phyloP scores from a whole-genome alignment of 1,139 yeast species.

The Pneumocystis carinii region DNA sequence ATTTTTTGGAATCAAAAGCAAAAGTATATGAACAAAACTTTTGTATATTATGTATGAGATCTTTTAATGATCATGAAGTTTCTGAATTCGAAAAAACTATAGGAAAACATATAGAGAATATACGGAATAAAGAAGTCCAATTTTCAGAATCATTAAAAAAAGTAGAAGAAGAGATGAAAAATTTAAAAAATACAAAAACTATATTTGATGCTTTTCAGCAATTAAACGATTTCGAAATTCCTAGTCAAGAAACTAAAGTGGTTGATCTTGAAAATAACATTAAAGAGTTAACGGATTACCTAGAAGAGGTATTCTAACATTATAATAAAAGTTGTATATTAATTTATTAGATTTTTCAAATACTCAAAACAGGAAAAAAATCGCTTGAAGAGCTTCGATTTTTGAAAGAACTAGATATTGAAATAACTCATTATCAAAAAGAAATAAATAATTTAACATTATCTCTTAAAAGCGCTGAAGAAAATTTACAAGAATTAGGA shows the following conservation, averaged over 20 bases:
- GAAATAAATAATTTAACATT: conserved; percentile 16
- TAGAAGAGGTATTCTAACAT: not conserved
- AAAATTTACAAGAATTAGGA: conserved; percentile 28
- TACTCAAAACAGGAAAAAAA: not conserved
- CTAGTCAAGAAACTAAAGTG: not conserved
- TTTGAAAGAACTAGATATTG: conserved; percentile 27
- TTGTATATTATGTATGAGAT: not conserved
- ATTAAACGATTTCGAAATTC: not conserved
- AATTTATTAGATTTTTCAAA: not conserved
- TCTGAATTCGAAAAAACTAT: not conserved
- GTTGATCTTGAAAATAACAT: not conserved
- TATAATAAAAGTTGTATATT: not conserved
- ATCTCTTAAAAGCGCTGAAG: conserved; percentile 19
- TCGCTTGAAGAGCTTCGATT: conserved; percentile 18
- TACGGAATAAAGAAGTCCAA: not conserved
- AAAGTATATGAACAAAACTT: not conserved
- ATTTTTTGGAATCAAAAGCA: not conserved
- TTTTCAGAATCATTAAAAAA: not conserved
- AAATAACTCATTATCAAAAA: conserved; percentile 16
- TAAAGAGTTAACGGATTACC: not conserved
- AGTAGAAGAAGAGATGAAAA: not conserved
- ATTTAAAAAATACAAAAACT: not conserved
- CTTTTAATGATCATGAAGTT: not conserved
- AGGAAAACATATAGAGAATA: not conserved
- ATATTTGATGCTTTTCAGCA: not conserved